Base-by-base conservation (phyloP, 2,329 filamentous ascomycete genomes). In the Hypoxylon sp. region DNA sequence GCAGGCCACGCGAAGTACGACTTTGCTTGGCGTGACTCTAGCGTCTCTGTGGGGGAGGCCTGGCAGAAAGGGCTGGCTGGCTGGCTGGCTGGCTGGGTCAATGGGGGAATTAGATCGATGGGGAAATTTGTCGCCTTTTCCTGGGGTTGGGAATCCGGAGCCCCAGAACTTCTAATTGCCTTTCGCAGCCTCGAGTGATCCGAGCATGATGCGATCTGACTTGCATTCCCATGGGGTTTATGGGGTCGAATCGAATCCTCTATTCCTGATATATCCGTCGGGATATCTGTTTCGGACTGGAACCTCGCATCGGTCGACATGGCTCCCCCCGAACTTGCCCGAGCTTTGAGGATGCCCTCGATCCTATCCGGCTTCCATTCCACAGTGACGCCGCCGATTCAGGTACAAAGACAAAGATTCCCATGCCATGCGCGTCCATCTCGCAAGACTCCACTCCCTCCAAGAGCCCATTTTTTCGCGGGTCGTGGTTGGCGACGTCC, bases 131-230 rank as follows among this genome's bases (percentile, higher is more conserved):
- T n/a, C 15, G 11, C 18, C 4, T 6, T 40, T 41, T 41, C 10
- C 21, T 41, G 38, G 38, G 20, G 38, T 40, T n/a, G 37, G 5
- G 7, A 40, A 18, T 20, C 20, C 21, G 37, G 11, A 37, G 20
- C 2, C 11, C 10, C 38, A 41, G 20, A 35, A 11, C 5, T 13
- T 9, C 13, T 20, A 38, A 17, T 38, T 38, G 9, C 35, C 6
- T 26, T 46, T 47, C 40, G 40, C 29, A 48, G 49, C n/a, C n/a
- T n/a, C n/a, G n/a, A n/a, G 31, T 51, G 54, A 43, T 54, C 50
- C 33, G 7, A 51, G 20, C 7, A 49, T 62, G 51, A 53, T 62
- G 52, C 55, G 59, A 62, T 62, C 55, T 62, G 46, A 62, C 55
- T 41, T 56, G 51, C 55, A 56, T 49, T 23, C 26, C 42, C 18